A percentile compares a stretch with the other conserved stretches of the same genome.
These are phyloP conservation scores for Tuber indicum DNA, from an alignment of 495 filamentous ascomycete genomes.

Conservation along the genomic window DNA sequence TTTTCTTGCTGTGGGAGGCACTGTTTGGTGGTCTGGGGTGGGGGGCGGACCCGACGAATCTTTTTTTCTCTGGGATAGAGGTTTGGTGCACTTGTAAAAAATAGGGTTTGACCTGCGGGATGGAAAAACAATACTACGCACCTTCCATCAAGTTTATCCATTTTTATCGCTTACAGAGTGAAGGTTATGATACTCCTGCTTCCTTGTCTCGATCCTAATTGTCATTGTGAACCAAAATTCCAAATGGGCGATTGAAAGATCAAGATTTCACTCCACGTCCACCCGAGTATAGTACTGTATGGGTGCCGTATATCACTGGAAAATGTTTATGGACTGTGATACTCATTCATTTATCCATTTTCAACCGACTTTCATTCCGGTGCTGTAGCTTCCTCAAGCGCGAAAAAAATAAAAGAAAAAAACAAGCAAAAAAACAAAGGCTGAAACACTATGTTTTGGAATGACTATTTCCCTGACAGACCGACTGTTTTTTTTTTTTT, in stretches of 20 bases:
- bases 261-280: no score
- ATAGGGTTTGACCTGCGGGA: neutral
- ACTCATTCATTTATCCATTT: neutral
- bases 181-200: neutral
- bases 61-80: conserved; percentile 6
- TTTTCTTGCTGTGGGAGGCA: neutral
- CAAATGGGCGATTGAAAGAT: neutral
- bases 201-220: neutral
- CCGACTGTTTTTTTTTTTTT: neutral
- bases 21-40: neutral
- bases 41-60: neutral
- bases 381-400: neutral
- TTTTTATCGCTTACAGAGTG: neutral
- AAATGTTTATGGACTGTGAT: no score
- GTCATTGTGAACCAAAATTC: neutral
- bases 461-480: neutral
- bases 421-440: neutral
- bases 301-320: no score
- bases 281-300: no score
- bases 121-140: neutral
- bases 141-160: neutral
- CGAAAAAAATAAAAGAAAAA: neutral
- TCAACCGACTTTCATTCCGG: neutral
- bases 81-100: neutral
- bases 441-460: neutral